Evolutionary conservation across 176 grass and related monocot species (phyloP).

Genomic region (Carex cristatella): DNA sequence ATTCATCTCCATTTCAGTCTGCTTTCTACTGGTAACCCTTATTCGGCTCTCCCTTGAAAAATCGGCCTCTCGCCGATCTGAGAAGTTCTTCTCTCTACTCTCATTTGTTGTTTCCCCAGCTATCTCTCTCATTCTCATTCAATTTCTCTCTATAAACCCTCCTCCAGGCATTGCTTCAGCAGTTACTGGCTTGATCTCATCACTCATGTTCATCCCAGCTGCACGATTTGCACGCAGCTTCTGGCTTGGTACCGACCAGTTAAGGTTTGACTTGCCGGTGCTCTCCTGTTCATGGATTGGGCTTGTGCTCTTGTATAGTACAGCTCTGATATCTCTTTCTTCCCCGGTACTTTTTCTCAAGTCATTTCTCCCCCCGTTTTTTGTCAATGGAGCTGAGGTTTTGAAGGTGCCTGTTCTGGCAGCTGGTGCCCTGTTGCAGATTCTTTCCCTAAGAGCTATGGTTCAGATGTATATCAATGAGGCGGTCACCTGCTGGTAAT

Average conservation of each 20-base stretch:
- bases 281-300: slow-evolving; percentile 43
- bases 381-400: slow-evolving; percentile 21
- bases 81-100: slow-evolving; percentile 40
- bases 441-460: slow-evolving; percentile 54
- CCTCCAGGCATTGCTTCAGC: slow-evolving; percentile 21
- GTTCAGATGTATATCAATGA: slow-evolving; percentile 97
- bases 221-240: slow-evolving; percentile 54
- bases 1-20: slow-evolving; percentile 1
- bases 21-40: slow-evolving; percentile 39
- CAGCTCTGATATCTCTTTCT: slow-evolving; percentile 39
- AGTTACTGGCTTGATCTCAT: slow-evolving; percentile 27
- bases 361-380: slow-evolving; percentile 27
- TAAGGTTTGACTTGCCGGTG: slow-evolving; percentile 51
- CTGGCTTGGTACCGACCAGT: slow-evolving; percentile 88
- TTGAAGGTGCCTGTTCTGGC: slow-evolving; percentile 39
- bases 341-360: slow-evolving; percentile 34
- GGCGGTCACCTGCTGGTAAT: slow-evolving; percentile 71
- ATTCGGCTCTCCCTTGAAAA: slow-evolving; percentile 39
- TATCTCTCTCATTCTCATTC: slow-evolving; percentile 22
- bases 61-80: slow-evolving; percentile 37
- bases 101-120: slow-evolving; percentile 29
- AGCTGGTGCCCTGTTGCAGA: slow-evolving; percentile 34
- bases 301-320: slow-evolving; percentile 38
- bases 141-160: slow-evolving; percentile 35
- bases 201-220: slow-evolving; percentile 50